Evolutionary conservation across 305 asterid genomes (phyloP), one percentile per base, ranked within the genome.

Genomic region (Rubia occidens): DNA sequence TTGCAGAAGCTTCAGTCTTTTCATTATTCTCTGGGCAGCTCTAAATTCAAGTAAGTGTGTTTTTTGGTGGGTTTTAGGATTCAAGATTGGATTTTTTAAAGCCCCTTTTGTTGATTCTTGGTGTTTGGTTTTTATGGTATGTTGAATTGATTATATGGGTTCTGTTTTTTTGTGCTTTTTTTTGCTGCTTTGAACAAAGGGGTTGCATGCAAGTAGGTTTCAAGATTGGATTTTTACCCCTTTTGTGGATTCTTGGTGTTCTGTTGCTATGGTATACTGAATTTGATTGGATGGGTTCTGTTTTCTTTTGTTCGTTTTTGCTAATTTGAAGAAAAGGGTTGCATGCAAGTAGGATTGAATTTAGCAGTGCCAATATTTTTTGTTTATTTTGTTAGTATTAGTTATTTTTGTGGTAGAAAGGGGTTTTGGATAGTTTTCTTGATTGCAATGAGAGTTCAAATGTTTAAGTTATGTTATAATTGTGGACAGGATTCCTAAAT

Each of bases 1-100:
- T 71, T 77, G 82, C 81, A 84, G 69, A 90, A 84, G 78, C 95
- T 93, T 64, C 85, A 80, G 44, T 71, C 80, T 68, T 91, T 89
- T 70, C 94, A 90, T 74, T 76, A 71, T 43, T 85, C 76, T 67
- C 77, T 78, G 42, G 90, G 66, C 3, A 61, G 76, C 15, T 77
- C 84, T 79, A 88, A 85, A 73, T 87, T 89, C 83, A 84, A 86
- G 96, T 86, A 62, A 75, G 71, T 74, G 14, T 40, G n/a, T 39
- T 29, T 9, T 32, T 55, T 42, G 15, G 11, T n/a, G n/a, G 56
- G 44, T 24, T 64, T 51, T 21, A 11, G 44, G 71, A 11, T 72
- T 64, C 11, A 24, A 72, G 59, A 64, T 70, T 42, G 53, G 53
- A 58, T 42, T 58, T 49, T 49, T 49, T 32, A 32, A 32, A 49